Conservation (phyloP, 2,329 filamentous ascomycete species). For the Emmonsiellopsis sp. region DNA sequence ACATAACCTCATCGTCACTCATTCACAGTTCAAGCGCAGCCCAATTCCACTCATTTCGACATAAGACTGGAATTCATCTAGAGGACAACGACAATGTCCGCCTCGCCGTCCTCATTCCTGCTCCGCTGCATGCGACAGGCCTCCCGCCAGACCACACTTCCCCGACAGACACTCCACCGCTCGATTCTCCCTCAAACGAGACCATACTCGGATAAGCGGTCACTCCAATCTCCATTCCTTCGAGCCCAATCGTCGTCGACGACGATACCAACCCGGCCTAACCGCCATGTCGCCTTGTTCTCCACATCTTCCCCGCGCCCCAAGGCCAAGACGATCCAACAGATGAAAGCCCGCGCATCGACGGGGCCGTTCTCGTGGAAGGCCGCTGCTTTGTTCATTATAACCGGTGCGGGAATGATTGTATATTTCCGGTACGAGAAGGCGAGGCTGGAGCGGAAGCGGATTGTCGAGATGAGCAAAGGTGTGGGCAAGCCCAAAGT, state of each 20-base stretch:
- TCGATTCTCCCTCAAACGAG: neutral
- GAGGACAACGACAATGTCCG: neutral
- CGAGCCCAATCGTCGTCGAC: neutral
- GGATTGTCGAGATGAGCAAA: constrained; percentile 85
- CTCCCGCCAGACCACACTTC: neutral
- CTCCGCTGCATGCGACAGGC: neutral
- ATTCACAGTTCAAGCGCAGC: neutral
- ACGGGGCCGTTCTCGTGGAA: constrained; percentile 78
- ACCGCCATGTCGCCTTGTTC: neutral
- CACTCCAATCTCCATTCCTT: neutral
- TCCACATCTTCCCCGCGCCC: constrained; percentile 18
- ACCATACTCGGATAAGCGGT: neutral
- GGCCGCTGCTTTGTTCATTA: constrained; percentile 74
- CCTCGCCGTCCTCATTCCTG: neutral
- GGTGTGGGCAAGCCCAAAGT: constrained; percentile 89
- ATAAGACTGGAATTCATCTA: neutral
- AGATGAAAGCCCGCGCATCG: constrained; percentile 28
- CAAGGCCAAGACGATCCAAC: constrained; percentile 29
- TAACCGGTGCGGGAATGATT: constrained; percentile 65
- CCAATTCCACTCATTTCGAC: neutral
- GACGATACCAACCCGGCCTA: neutral
- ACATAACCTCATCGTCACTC: too few species aligned
- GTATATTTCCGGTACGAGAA: constrained; percentile 94
- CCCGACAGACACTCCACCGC: neutral
- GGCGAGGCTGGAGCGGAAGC: constrained; percentile 76